Percentiles rank a stretch among this genome's conserved stretches.
These are phyloP conservation scores for Solanum ossicruentum DNA, from an alignment of 257 asterid genomes.

Conservation along the genomic window DNA sequence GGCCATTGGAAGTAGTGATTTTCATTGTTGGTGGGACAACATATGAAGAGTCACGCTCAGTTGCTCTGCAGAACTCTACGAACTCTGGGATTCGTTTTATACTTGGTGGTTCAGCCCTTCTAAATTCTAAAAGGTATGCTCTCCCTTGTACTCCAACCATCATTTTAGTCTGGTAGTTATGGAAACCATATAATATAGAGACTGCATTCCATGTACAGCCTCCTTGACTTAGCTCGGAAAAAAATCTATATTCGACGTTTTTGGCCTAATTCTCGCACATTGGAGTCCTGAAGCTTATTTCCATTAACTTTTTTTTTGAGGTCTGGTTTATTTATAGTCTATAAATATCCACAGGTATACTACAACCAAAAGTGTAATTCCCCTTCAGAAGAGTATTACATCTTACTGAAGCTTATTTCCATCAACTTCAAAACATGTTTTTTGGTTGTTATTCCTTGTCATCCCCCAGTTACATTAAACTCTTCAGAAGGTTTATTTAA, in stretches of 20 bases:
- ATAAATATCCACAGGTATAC: too few relatives aligned
- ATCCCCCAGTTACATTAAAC: background rate
- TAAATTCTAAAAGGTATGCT: slow-evolving; percentile 73
- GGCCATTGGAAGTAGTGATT: slow-evolving; percentile 93
- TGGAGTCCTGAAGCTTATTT: background rate
- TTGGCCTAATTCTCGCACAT: background rate
- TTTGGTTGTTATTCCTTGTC: background rate
- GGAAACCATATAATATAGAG: background rate
- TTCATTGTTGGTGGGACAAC: slow-evolving; percentile 94
- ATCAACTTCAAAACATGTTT: background rate
- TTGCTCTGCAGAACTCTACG: slow-evolving; percentile 65
- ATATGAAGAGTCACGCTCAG: slow-evolving; percentile 89
- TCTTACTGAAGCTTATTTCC: background rate
- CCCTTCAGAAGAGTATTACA: too few relatives aligned
- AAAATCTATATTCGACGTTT: background rate
- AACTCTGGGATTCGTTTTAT: slow-evolving; percentile 85
- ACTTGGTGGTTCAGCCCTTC: slow-evolving; percentile 85
- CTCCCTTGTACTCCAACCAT: background rate
- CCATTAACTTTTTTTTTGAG: background rate
- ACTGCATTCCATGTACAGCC: background rate
- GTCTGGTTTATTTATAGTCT: too few relatives aligned
- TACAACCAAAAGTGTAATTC: too few relatives aligned
- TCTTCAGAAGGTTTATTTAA: background rate
- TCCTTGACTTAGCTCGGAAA: background rate
- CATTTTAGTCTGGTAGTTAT: background rate